A percentile compares a stretch with the other conserved stretches of the same genome.
These are phyloP conservation scores for Mycena galericulata DNA, from an alignment of 768 basidiomycete species.

Conservation along the genomic window DNA sequence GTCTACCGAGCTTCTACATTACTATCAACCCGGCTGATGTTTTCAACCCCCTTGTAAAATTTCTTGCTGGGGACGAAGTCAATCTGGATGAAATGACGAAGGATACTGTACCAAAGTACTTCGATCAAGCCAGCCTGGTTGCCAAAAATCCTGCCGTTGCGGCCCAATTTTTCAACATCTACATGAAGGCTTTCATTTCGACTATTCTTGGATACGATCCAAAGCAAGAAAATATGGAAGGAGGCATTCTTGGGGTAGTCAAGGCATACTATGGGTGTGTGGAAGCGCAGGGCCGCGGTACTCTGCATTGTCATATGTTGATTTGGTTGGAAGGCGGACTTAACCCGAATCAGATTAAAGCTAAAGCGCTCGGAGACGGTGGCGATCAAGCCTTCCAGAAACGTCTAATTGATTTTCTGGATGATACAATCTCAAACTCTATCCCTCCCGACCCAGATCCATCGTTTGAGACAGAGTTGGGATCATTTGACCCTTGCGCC, in stretches of 20 bases:
- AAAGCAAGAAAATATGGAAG: background rate
- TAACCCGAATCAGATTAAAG: conserved; percentile 34
- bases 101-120: background rate
- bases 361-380: background rate
- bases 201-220: conserved; percentile 32
- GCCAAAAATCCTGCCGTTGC: conserved; percentile 29
- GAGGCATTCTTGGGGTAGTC: conserved; percentile 37
- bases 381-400: conserved; percentile 6
- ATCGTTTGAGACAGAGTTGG: background rate
- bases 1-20: conserved; percentile 25
- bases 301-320: conserved; percentile 17
- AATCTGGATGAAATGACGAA: background rate
- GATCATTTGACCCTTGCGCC: background rate
- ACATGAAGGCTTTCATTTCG: conserved; percentile 31
- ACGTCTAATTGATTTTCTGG: conserved; percentile 14
- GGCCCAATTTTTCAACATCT: conserved; percentile 31
- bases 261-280: conserved; percentile 44
- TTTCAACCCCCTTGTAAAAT: conserved; percentile 24
- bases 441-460: conserved; percentile 7
- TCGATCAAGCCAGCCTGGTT: conserved; percentile 10
- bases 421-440: conserved; percentile 13
- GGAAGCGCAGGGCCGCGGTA: conserved; percentile 40
- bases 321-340: conserved; percentile 9
- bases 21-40: conserved; percentile 32
- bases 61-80: conserved; percentile 28